Base-by-base conservation (phyloP, 2,329 filamentous ascomycete species). In the Endoconidiophora laricicola region DNA sequence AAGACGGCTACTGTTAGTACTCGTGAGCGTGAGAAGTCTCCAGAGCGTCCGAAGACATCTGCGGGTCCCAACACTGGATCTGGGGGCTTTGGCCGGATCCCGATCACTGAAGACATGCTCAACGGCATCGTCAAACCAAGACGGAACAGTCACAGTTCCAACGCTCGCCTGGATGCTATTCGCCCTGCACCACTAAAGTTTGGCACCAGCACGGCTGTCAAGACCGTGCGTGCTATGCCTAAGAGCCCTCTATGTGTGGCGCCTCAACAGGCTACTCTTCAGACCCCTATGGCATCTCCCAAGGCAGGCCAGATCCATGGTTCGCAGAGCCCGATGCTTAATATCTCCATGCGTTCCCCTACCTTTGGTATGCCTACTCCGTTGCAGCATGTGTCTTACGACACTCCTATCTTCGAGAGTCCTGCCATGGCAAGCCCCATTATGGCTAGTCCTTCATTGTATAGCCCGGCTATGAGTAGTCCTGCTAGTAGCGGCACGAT, bases 1-100 rank as follows among this genome's bases (percentile, higher is more conserved):
- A 48, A 53, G 41, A 55, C 55, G 4, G 54, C 59, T n/a, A 44
- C 42, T 3, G 23, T 26, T 16, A 33, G 29, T 12, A 36, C 40
- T 26, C 37, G 26, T 39, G 46, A 49, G 16, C 12, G 14, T n/a
- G 44, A 44, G 9, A 20, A 18, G n/a, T 44, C 49, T 6, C 49
- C 50, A 14, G 41, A 49, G 46, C 42, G 51, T 14, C 51, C 51
- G 2, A 46, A 46, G 24, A 53, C 51, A 2, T 53, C 51, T 9
- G 51, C 51, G 7, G 51, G 51, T 1, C 51, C 51, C 1, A 23
- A 18, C 20, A 49, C 46, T 2, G 43, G 20, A 4, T 43, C 36
- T 3, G 41, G 48, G 20, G 36, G 33, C 3, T 36, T 24, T 5
- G 36, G 36, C 9, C 36, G 46, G 18, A 29, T 38, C 29, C 9